A percentile compares a stretch with the other conserved stretches of the same genome.
Conservation (phyloP, 2,329 filamentous ascomycete species). For the Clonostachys rosea region DNA sequence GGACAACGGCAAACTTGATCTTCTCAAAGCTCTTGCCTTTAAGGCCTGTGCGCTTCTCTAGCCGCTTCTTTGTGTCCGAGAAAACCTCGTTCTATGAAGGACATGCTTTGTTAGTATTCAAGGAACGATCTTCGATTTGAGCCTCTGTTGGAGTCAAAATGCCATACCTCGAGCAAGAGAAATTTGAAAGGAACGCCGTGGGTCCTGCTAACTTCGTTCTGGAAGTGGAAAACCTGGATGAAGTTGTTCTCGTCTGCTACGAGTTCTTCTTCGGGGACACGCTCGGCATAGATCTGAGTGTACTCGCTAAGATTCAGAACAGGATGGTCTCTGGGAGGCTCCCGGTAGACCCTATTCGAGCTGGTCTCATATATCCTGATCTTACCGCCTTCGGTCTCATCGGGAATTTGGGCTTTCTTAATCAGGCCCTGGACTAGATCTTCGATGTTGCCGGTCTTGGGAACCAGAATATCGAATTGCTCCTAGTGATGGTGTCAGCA, state of each 20-base stretch:
- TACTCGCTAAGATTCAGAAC: slow-evolving; percentile 87
- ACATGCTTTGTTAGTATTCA: background rate
- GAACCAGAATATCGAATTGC: slow-evolving; percentile 74
- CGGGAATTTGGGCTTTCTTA: slow-evolving; percentile 75
- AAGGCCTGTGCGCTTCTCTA: slow-evolving; percentile 87
- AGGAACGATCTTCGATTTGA: background rate
- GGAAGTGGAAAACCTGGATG: slow-evolving; percentile 86
- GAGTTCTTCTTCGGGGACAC: slow-evolving; percentile 68
- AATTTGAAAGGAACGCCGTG: slow-evolving; percentile 94
- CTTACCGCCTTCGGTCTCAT: slow-evolving; percentile 64
- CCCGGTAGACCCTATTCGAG: slow-evolving; percentile 77
- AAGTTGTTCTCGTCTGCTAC: slow-evolving; percentile 53
- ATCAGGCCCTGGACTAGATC: slow-evolving; percentile 74
- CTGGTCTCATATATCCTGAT: slow-evolving; percentile 82
- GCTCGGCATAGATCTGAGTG: slow-evolving; percentile 74
- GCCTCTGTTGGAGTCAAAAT: background rate
- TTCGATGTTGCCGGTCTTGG: slow-evolving; percentile 76
- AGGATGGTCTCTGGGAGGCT: slow-evolving; percentile 63
- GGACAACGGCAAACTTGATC: slow-evolving; percentile 88
- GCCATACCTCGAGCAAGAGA: slow-evolving; percentile 69
- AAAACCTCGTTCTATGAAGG: slow-evolving; percentile 69
- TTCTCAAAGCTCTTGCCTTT: slow-evolving; percentile 99
- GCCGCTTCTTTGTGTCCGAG: slow-evolving; percentile 86
- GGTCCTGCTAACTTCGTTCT: slow-evolving; percentile 77
- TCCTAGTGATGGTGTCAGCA: slow-evolving; percentile 45